Evolutionary conservation across 2,329 filamentous ascomycete genomes (phyloP).

Genomic region (Penicillium crustosum): DNA sequence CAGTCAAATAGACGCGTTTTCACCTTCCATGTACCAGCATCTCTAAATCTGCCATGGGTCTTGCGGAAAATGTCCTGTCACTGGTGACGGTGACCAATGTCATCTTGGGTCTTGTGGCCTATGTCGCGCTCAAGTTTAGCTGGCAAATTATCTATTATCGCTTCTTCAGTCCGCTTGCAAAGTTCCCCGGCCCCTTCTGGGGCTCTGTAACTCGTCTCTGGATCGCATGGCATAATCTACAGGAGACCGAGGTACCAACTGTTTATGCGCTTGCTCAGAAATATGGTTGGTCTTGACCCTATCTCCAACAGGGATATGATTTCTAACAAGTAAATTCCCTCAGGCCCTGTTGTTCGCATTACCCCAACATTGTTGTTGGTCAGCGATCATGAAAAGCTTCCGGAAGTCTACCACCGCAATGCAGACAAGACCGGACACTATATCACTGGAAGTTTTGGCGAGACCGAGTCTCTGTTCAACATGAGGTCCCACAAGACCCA

Average conservation of each 20-base stretch:
- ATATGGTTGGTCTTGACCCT: constrained; percentile 43
- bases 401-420: constrained; percentile 56
- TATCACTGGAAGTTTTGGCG: constrained; percentile 58
- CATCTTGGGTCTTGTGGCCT: constrained; percentile 24
- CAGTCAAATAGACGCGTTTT: background rate
- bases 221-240: constrained; percentile 54
- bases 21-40: constrained; percentile 10
- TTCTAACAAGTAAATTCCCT: background rate
- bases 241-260: constrained; percentile 47
- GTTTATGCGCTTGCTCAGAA: constrained; percentile 48
- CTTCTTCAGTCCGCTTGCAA: constrained; percentile 54
- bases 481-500: constrained; percentile 56
- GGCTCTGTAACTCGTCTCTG: constrained; percentile 55
- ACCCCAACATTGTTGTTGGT: constrained; percentile 56
- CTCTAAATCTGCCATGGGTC: constrained; percentile 23
- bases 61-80: constrained; percentile 26
- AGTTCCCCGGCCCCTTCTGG: constrained; percentile 58
- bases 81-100: constrained; percentile 30
- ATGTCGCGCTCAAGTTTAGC: constrained; percentile 25
- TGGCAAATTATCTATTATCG: constrained; percentile 45
- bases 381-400: constrained; percentile 55
- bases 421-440: constrained; percentile 61
- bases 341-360: constrained; percentile 55
- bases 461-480: constrained; percentile 58
- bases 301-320: background rate